These are phyloP conservation scores for Macrocybe gigantea DNA, from an alignment of 768 basidiomycete species.

Conservation along the genomic window DNA sequence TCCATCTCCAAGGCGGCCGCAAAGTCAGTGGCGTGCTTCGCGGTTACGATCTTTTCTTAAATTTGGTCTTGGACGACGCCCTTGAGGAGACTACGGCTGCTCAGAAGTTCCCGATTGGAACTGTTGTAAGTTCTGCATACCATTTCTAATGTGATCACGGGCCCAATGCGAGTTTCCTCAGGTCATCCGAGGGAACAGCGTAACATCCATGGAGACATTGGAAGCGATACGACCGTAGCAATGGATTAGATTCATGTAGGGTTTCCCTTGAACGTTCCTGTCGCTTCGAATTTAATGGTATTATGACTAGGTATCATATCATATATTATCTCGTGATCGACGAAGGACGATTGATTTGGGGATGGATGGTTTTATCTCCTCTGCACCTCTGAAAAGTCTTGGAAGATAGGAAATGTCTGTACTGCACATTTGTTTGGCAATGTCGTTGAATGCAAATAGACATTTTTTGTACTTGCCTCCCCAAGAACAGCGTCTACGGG, in stretches of 20 bases:
- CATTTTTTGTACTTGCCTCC: too few relatives aligned
- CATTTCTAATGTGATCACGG: constrained; percentile 1
- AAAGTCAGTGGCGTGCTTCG: constrained; percentile 93
- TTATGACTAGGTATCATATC: too few relatives aligned
- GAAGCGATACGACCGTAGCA: constrained; percentile 44
- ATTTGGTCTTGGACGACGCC: constrained; percentile 95
- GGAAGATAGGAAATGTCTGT: too few relatives aligned
- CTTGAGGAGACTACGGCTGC: constrained; percentile 87
- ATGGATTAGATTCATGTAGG: constrained; percentile 1
- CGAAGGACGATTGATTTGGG: too few relatives aligned
- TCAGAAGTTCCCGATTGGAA: constrained; percentile 87
- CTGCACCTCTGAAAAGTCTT: too few relatives aligned
- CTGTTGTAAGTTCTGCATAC: constrained; percentile 60
- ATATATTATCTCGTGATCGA: too few relatives aligned
- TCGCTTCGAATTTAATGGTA: too few relatives aligned
- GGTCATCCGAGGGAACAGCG: constrained; percentile 96
- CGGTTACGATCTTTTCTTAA: constrained; percentile 98
- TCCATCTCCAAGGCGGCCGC: constrained; percentile 91
- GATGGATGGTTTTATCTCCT: too few relatives aligned
- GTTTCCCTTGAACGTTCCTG: not conserved
- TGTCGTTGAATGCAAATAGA: too few relatives aligned
- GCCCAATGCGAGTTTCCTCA: constrained; percentile 24
- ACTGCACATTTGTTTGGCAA: too few relatives aligned
- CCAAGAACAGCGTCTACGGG: too few relatives aligned
- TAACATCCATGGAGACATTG: constrained; percentile 90